Percentiles rank a stretch among this genome's conserved stretches.
These are phyloP conservation scores for Plasmodium ovale DNA, from an alignment of 169 alveolate species.

Conservation along the genomic window DNA sequence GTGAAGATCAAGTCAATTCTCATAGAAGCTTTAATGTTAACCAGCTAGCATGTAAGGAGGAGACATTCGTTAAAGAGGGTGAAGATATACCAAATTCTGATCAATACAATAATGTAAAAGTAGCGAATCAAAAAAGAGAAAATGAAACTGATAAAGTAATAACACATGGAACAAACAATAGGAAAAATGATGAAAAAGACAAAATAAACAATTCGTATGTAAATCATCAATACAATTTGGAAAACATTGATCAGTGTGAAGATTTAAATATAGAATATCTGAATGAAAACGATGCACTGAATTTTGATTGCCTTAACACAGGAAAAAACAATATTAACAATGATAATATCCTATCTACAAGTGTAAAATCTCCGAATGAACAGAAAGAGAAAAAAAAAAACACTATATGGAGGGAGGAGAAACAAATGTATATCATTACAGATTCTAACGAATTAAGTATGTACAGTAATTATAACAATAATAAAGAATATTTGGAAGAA, in stretches of 20 bases:
- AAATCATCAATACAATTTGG: neutral
- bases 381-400: neutral
- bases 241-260: constrained; percentile 61
- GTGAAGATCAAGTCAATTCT: neutral
- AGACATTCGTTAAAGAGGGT: neutral
- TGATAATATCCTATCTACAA: neutral
- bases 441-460: constrained; percentile 38
- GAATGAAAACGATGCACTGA: constrained; percentile 41
- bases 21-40: neutral
- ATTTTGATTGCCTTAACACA: constrained; percentile 29
- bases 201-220: neutral
- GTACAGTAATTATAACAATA: constrained; percentile 71
- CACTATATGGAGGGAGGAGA: constrained; percentile 9
- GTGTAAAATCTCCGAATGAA: neutral
- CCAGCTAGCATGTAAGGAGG: neutral
- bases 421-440: constrained; percentile 54
- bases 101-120: constrained; percentile 5
- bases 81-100: neutral
- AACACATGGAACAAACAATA: neutral
- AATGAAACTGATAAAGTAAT: constrained; percentile 11
- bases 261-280: constrained; percentile 74
- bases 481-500: constrained; percentile 28
- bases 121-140: constrained; percentile 7
- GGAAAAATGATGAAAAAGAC: neutral
- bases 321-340: neutral